Evolutionary conservation across 768 basidiomycete species (phyloP).

Genomic region (Crucibulum laeve): DNA sequence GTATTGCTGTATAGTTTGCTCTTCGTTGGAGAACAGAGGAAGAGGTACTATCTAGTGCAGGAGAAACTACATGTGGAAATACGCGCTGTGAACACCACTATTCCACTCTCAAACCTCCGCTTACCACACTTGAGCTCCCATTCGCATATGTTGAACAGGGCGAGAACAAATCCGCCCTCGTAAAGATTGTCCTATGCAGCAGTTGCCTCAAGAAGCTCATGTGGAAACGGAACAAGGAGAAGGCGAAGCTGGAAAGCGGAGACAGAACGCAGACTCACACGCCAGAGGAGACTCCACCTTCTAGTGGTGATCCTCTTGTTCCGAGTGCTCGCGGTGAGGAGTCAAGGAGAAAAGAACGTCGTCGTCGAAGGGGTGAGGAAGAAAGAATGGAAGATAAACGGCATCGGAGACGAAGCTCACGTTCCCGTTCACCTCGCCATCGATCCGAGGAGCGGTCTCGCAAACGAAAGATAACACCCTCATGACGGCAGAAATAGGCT

Average conservation of each 20-base stretch:
- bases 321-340: background rate
- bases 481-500: no score
- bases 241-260: constrained; percentile 20
- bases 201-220: constrained; percentile 80
- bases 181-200: constrained; percentile 85
- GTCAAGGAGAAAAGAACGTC: constrained; percentile 1
- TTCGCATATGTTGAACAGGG: constrained; percentile 86
- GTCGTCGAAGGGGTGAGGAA: background rate
- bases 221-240: constrained; percentile 78
- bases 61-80: constrained; percentile 87
- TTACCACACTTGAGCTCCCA: constrained; percentile 84
- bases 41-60: constrained; percentile 83
- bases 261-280: background rate
- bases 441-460: background rate
- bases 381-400: constrained; percentile 3
- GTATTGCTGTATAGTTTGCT: constrained; percentile 52
- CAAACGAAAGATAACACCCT: background rate
- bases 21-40: constrained; percentile 92
- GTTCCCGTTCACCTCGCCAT: constrained; percentile 31
- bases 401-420: constrained; percentile 22
- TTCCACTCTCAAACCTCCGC: constrained; percentile 21
- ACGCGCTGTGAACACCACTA: constrained; percentile 75
- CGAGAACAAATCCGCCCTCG: constrained; percentile 71
- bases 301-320: background rate
- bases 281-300: background rate